Base-by-base conservation (phyloP, 768 basidiomycete species). In the Gymnopilus junonius region DNA sequence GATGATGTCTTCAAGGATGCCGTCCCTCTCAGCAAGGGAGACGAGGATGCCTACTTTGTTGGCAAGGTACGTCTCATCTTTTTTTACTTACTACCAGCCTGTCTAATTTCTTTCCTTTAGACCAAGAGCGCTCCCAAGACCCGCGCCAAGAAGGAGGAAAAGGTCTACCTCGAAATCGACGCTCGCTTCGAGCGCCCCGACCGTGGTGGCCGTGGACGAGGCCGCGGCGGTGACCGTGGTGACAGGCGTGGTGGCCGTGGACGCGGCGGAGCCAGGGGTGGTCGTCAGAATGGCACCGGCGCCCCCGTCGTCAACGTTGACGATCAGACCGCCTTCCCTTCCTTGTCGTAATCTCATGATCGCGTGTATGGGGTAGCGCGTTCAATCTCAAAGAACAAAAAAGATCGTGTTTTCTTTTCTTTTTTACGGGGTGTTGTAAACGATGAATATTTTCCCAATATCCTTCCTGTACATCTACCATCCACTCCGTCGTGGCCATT, bases 111-210 rank as follows among this genome's bases (percentile, higher is more conserved):
- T 54, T 63, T 59, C 34, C 27, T 46, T 58, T 42, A 95, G 93
- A 75, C 80, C 75, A 94, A 88, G 76, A 69, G 81, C 55, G 73
- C 84, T 15, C 85, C 84, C 75, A 94, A 93, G 79, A 66, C 82
- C 50, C 87, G 87, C 63, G 64, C 86, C 64, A 90, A 93, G 82
- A 94, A 94, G 82, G 89, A 93, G 70, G 93, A 94, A 76, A 97
- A 97, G 77, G 87, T 94, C 69, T 93, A 83, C 80, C 82, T 99
- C 72, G 95, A 97, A 73, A 93, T 98, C 75, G 94, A 97, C 15
- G 92, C 88, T 59, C 92, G 85, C 70, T 95, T 95, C 74, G 90
- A 94, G 45, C 89, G 90, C 67, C 94, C 94, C 58, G 74, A 82
- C n/a, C 87, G 91, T 66, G 86, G 87, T 63, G 76, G 76, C 45